Conservation (phyloP, 2,329 filamentous ascomycete genomes). For the Aureobasidium sp. region DNA sequence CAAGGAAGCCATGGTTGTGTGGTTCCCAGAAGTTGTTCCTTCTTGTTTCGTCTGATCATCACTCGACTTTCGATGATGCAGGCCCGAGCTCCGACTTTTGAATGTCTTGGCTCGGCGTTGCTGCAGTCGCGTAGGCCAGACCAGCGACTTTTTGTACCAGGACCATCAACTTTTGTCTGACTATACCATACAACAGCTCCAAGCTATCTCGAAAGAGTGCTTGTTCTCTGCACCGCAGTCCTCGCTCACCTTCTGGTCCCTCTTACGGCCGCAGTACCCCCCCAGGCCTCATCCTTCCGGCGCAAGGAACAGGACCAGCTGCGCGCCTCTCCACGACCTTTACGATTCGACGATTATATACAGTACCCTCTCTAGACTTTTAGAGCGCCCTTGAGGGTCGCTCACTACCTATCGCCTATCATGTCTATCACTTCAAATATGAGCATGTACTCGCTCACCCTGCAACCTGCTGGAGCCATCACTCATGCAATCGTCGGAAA, state of each 20-base stretch:
- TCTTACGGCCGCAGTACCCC: too few relatives aligned
- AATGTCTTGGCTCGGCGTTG: constrained; percentile 6
- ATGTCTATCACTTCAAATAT: constrained; percentile 19
- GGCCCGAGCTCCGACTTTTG: constrained; percentile 4
- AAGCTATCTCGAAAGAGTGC: neutral
- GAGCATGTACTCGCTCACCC: constrained; percentile 73
- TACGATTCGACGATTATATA: neutral
- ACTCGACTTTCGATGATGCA: neutral
- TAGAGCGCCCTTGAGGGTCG: constrained; percentile 15
- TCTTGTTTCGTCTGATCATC: neutral
- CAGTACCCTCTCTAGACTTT: neutral
- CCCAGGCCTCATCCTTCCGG: neutral
- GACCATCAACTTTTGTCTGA: neutral
- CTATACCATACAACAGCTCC: neutral
- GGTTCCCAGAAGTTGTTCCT: neutral
- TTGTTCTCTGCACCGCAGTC: neutral
- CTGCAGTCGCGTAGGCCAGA: neutral
- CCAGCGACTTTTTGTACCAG: neutral
- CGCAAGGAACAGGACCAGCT: neutral
- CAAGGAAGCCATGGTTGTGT: neutral
- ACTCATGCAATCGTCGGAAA: constrained; percentile 89
- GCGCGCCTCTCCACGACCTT: constrained; percentile 2
- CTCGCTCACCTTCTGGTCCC: neutral
- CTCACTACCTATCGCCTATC: constrained; percentile 9
- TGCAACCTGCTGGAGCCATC: constrained; percentile 84